Evolutionary conservation across 1,284 basidiomycete genomes (phyloP), one percentile per base, ranked within the genome.

Genomic region (Ceratobasidium sp.): DNA sequence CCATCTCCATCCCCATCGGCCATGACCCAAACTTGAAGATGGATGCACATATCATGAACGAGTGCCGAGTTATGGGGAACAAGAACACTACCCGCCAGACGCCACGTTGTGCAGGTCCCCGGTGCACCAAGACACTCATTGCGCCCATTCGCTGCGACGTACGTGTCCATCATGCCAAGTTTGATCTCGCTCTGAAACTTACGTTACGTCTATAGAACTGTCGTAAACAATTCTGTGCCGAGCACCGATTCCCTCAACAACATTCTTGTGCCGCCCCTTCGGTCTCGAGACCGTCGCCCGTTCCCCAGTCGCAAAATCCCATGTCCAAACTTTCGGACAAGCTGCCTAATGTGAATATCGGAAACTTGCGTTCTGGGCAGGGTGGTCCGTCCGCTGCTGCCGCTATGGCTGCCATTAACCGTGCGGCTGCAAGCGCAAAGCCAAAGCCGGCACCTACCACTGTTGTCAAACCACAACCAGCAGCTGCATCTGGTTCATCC

Each of bases 21-120:
- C 86, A 90, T 75, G 88, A 93, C 74, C 89, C 91, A 12, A 92
- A 92, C 73, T 77, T 86, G 40, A 84, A 86, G 55, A 90, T 93
- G 87, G 89, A 92, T 71, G 78, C 80, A 1, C 91, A 93, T 75
- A 83, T 93, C 72, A 79, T 75, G 38, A 80, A 75, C 0, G 87
- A 89, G 56, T 93, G 91, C 74, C 82, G 83, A 8, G 86, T 87
- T 42, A 85, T 86, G 80, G 89, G 86, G 27, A 85, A 82, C 72
- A 81, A 84, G 6, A 80, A 81, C 57, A 88, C 90, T 0, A 77
- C 82, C 10, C 49, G 64, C 13, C 53, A 40, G 42, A 25, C 60
- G 3, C 67, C 67, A 40, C 60, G 69, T 27, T 93, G 91, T 74
- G 85, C 85, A 0, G 80, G 82, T 70, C 77, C 77, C 17, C 86